Conservation (phyloP, 306 rosid species). For the Malus asiatica region DNA sequence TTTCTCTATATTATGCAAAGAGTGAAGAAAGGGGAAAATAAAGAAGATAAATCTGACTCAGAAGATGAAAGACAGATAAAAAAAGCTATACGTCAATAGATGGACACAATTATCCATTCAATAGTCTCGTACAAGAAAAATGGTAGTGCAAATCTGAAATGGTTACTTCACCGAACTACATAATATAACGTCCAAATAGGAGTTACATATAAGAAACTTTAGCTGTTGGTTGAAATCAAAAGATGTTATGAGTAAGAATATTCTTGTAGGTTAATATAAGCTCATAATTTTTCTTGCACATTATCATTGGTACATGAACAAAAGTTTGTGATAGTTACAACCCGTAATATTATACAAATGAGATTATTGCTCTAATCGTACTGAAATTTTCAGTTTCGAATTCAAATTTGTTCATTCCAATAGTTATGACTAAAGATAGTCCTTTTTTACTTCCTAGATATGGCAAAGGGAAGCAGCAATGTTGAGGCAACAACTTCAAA, state of each 20-base stretch:
- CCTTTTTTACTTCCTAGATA: constrained; percentile 40
- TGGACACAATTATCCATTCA: not conserved
- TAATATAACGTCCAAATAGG: not conserved
- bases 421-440: constrained; percentile 4
- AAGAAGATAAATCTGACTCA: not conserved
- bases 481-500: constrained; percentile 74
- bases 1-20: not conserved
- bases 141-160: not conserved
- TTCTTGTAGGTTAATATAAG: not conserved
- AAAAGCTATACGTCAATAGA: not conserved
- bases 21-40: not conserved
- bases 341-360: not conserved
- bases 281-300: not conserved
- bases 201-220: not conserved
- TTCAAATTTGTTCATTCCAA: not conserved
- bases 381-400: not conserved
- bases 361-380: not conserved
- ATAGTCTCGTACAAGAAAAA: not conserved
- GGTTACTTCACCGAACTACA: not conserved
- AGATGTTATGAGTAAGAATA: not conserved
- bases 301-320: not conserved
- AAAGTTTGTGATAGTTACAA: not conserved
- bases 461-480: constrained; percentile 88
- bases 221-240: not conserved
- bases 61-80: not conserved